phyloP scores from a whole-genome alignment of 495 filamentous ascomycete species.

The Jackrogersella multiformis region DNA sequence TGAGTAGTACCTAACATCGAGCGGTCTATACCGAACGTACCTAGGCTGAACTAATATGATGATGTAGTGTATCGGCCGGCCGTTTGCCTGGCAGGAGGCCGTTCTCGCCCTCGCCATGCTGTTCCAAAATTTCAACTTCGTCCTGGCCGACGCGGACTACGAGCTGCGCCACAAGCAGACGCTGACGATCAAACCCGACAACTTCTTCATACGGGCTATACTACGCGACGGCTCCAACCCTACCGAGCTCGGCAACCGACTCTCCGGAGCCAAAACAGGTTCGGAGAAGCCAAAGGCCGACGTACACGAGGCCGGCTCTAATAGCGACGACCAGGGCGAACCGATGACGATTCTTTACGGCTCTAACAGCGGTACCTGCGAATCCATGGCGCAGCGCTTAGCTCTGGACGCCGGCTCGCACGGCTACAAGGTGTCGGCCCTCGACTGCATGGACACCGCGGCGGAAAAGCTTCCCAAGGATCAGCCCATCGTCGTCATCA shows the following conservation, averaged over 20 bases:
- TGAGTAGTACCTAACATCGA: conserved; percentile 56
- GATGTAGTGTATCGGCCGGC: conserved; percentile 63
- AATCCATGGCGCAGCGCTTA: conserved; percentile 70
- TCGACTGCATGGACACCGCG: conserved; percentile 69
- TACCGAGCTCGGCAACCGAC: conserved; percentile 62
- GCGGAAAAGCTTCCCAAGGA: conserved; percentile 68
- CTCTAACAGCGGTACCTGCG: conserved; percentile 79
- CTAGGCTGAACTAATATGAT: too few species aligned
- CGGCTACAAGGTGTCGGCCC: conserved; percentile 64
- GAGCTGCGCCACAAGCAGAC: conserved; percentile 74
- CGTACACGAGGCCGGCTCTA: too few species aligned
- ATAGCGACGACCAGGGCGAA: conserved; percentile 40
- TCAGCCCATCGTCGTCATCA: conserved; percentile 71
- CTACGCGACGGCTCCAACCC: conserved; percentile 67
- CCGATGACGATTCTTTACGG: conserved; percentile 73
- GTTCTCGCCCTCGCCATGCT: conserved; percentile 63
- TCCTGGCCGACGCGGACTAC: conserved; percentile 66
- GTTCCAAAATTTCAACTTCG: conserved; percentile 71
- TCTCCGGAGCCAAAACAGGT: too few species aligned
- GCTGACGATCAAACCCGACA: conserved; percentile 79
- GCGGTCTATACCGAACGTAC: too few species aligned
- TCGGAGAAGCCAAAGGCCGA: too few species aligned
- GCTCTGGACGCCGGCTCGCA: conserved; percentile 66
- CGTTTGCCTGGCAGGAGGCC: conserved; percentile 74
- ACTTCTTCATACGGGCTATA: conserved; percentile 73